phyloP scores from a whole-genome alignment of 345 rosid genomes.

The Pistacia vera region DNA sequence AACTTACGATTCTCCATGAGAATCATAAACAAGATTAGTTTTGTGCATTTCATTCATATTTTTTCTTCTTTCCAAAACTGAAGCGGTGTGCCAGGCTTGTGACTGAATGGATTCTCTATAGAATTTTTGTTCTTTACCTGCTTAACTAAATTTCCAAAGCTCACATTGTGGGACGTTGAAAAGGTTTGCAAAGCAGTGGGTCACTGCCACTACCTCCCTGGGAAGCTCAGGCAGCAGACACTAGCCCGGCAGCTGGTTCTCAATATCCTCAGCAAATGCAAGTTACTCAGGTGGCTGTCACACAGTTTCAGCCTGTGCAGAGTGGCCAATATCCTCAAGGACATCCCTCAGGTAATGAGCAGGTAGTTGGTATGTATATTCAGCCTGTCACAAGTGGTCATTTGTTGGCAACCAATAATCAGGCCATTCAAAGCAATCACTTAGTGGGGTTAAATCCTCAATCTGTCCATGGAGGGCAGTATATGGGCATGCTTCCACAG shows the following conservation, averaged over 20 bases:
- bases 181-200: constrained; percentile 61
- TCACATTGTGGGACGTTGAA: constrained; percentile 26
- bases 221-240: constrained; percentile 83
- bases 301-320: constrained; percentile 46
- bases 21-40: not conserved
- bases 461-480: constrained; percentile 58
- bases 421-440: constrained; percentile 39
- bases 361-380: constrained; percentile 59
- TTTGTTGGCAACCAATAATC: constrained; percentile 28
- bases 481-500: constrained; percentile 59
- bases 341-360: constrained; percentile 49
- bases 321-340: constrained; percentile 49
- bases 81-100: constrained; percentile 6
- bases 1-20: not conserved
- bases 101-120: not conserved
- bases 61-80: not conserved
- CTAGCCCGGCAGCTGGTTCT: constrained; percentile 49
- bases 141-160: not conserved
- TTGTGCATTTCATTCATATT: not conserved
- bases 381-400: constrained; percentile 50
- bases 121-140: not conserved
- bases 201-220: constrained; percentile 95
- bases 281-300: constrained; percentile 45
- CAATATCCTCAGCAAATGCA: constrained; percentile 71
- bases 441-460: constrained; percentile 46